Conservation (phyloP, 2,329 filamentous ascomycete species). For the Ceratocystiopsis minuta region DNA sequence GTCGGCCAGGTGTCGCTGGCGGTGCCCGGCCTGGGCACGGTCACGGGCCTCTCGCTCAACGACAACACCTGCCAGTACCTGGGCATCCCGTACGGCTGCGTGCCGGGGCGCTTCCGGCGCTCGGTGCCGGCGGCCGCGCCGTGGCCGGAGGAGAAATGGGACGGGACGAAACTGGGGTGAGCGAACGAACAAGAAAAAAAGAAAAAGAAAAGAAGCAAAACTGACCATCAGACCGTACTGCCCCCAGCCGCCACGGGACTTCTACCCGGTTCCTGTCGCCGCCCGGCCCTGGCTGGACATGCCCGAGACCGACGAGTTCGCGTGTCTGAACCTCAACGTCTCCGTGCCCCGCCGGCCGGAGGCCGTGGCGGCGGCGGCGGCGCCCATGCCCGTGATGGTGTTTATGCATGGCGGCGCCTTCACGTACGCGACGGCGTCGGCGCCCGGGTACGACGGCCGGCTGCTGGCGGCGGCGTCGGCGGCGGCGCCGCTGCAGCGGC, state of each 20-base stretch:
- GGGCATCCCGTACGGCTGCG: slow-evolving; percentile 4
- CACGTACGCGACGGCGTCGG: not conserved
- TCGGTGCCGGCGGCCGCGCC: not conserved
- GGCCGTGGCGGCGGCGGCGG: not conserved
- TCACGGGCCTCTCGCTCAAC: slow-evolving; percentile 3
- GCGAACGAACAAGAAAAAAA: too few relatives aligned
- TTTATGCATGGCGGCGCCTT: slow-evolving; percentile 7
- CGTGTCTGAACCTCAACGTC: slow-evolving; percentile 7
- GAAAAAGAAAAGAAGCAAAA: not conserved
- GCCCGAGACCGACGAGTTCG: slow-evolving; percentile 1
- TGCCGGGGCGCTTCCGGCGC: slow-evolving; percentile 5
- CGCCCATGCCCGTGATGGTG: slow-evolving; percentile 3
- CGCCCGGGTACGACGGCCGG: slow-evolving; percentile 6
- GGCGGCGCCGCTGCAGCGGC: not conserved
- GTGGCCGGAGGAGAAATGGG: slow-evolving; percentile 1
- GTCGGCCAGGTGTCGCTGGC: slow-evolving; percentile 1
- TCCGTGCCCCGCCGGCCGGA: slow-evolving; percentile 2
- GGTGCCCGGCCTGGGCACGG: slow-evolving; percentile 3
- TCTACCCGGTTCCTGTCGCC: slow-evolving; percentile 4
- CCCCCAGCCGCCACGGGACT: slow-evolving; percentile 6
- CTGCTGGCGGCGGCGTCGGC: not conserved
- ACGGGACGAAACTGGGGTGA: slow-evolving; percentile 6
- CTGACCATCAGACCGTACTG: slow-evolving; percentile 3
- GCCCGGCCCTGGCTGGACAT: slow-evolving; percentile 4
- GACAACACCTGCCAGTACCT: slow-evolving; percentile 4